These are phyloP conservation scores for Byssothecium circinans DNA, from an alignment of 2,329 filamentous ascomycete genomes.

Conservation along the genomic window DNA sequence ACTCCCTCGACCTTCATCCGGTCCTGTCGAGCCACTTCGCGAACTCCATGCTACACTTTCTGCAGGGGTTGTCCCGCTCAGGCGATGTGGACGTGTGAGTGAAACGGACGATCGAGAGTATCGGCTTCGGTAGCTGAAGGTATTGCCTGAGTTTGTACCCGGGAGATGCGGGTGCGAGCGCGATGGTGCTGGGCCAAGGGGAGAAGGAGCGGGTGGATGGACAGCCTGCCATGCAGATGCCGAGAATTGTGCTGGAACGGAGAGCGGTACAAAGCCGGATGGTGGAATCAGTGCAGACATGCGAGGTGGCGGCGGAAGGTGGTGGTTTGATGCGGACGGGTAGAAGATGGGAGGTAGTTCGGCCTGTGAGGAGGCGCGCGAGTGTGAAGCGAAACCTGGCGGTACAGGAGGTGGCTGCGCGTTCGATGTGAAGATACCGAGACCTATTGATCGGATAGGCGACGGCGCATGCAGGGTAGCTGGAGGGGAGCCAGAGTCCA, in stretches of 20 bases:
- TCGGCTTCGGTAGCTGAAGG: conserved; percentile 20
- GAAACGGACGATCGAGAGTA: conserved; percentile 33
- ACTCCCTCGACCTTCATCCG: conserved; percentile 14
- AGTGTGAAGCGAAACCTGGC: conserved; percentile 18
- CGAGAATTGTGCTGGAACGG: conserved; percentile 30
- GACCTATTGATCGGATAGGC: conserved; percentile 19
- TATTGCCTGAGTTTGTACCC: conserved; percentile 7
- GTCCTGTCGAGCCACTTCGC: conserved; percentile 22
- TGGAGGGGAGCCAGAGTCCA: conserved; percentile 19
- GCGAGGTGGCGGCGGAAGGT: conserved; percentile 21
- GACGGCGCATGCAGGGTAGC: conserved; percentile 24
- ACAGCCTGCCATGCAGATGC: conserved; percentile 38
- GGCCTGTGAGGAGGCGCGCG: conserved; percentile 15
- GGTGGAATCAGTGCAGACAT: conserved; percentile 18
- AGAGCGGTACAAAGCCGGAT: conserved; percentile 26
- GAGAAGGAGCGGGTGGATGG: conserved; percentile 26
- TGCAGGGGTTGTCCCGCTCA: conserved; percentile 25
- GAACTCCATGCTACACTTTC: conserved; percentile 26
- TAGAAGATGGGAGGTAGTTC: conserved; percentile 17
- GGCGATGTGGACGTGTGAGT: conserved; percentile 33
- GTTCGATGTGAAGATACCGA: conserved; percentile 34
- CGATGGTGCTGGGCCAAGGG: conserved; percentile 17
- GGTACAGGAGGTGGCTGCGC: conserved; percentile 33
- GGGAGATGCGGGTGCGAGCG: conserved; percentile 25
- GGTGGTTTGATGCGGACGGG: conserved; percentile 14